Base-by-base conservation (phyloP, 768 basidiomycete genomes). In the Agrocybe pediades region DNA sequence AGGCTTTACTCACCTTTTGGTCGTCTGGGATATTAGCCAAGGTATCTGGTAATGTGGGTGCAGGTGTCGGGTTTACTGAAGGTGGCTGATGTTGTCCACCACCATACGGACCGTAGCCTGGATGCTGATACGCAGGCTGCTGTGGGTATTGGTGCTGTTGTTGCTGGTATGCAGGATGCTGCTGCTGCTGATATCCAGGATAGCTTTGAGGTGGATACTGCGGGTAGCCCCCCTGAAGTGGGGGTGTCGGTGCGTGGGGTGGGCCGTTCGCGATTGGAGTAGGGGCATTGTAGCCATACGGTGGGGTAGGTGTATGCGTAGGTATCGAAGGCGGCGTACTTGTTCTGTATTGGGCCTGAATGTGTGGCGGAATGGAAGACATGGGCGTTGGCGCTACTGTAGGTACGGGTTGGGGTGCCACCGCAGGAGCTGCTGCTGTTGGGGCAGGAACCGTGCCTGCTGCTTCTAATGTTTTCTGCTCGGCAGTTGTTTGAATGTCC, bases 1-100 rank as follows among this genome's bases (percentile, higher is more conserved):
- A 24, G n/a, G 15, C 29, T 30, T 30, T 41, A 49, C 67, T 33
- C 51, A 84, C 86, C 76, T 84, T 88, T 61, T 88, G 87, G 6
- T 86, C 86, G 42, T 88, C 85, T 9, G 85, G 81, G 33, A 90
- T 82, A 19, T 74, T 73, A 45, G 80, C 80, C 29, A 90, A 72
- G 1, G 82, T 74, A 23, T 82, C 81, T 6, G 79, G 78, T n/a
- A 84, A 23, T 40, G 50, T 36, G 51, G 73, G 40, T 58, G 70
- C 53, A 30, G 71, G 65, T 27, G 45, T 45, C 11, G 30, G 50
- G 1, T 72, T 43, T 21, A 65, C 57, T 11, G 63, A 47, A 6
- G 55, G 62, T 25, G 55, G 52, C 30, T 61, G 58, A 13, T 56
- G 59, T 24, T 54, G 57, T 20, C 24, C 41, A 3, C 52, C 57